These are phyloP conservation scores for Boletus subparvulus DNA, from an alignment of 768 basidiomycete species.

Conservation along the genomic window DNA sequence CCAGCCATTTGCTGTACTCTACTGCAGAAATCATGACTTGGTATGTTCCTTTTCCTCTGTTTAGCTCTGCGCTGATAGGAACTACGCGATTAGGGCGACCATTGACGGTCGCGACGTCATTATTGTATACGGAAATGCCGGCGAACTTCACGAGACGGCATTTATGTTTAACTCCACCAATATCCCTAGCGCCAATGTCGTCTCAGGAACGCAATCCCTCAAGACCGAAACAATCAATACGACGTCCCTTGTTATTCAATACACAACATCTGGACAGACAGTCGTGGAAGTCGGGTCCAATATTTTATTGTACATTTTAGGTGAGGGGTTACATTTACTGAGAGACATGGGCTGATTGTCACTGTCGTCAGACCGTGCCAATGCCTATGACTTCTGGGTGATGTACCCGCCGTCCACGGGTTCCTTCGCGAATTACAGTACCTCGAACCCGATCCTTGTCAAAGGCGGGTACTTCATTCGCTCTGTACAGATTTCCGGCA, in stretches of 20 bases:
- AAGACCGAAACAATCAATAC: constrained; percentile 37
- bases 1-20: constrained; percentile 45
- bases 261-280: constrained; percentile 46
- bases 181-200: constrained; percentile 22
- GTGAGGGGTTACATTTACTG: constrained; percentile 23
- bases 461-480: constrained; percentile 51
- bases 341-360: not conserved
- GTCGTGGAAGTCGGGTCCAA: constrained; percentile 43
- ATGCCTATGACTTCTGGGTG: constrained; percentile 53
- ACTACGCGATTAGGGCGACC: constrained; percentile 38
- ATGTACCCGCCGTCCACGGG: constrained; percentile 41
- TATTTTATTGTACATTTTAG: constrained; percentile 45
- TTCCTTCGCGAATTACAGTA: constrained; percentile 36
- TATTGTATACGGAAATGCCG: constrained; percentile 46
- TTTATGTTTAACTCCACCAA: constrained; percentile 36
- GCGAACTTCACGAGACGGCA: constrained; percentile 50
- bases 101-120: constrained; percentile 50
- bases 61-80: not conserved
- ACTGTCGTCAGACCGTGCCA: constrained; percentile 41
- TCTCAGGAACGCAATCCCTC: constrained; percentile 30
- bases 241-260: constrained; percentile 43
- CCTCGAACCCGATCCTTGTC: constrained; percentile 44
- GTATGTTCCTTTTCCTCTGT: constrained; percentile 20
- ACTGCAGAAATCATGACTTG: constrained; percentile 52
- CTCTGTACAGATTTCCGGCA: constrained; percentile 35